These are phyloP conservation scores for Fomes fomentarius DNA, from an alignment of 1,284 basidiomycete species.

Conservation along the genomic window DNA sequence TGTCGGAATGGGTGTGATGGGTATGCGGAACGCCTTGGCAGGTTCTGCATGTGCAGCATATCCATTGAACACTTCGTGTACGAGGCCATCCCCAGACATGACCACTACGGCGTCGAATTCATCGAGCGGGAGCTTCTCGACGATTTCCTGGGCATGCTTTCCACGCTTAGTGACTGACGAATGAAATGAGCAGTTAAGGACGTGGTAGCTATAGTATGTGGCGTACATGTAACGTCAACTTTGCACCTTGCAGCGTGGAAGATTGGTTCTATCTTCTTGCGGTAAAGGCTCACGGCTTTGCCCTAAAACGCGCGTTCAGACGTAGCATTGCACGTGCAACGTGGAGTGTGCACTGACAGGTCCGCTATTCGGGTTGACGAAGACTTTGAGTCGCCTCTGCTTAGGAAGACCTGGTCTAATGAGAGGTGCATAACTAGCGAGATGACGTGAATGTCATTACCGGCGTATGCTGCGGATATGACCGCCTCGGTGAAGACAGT, in stretches of 20 bases:
- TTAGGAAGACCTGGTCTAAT: constrained; percentile 50
- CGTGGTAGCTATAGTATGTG: constrained; percentile 3
- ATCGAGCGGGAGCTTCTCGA: constrained; percentile 58
- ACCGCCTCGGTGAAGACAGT: constrained; percentile 59
- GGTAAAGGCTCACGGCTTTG: constrained; percentile 65
- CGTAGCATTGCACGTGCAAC: not conserved
- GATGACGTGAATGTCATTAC: constrained; percentile 39
- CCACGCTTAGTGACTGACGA: constrained; percentile 69
- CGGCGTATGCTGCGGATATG: constrained; percentile 64
- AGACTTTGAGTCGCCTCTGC: constrained; percentile 58
- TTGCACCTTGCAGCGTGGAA: constrained; percentile 77
- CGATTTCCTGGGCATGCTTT: constrained; percentile 78
- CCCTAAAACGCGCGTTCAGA: constrained; percentile 49
- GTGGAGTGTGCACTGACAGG: constrained; percentile 43
- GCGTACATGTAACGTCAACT: constrained; percentile 59
- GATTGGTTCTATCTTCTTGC: constrained; percentile 78
- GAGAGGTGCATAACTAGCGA: not conserved
- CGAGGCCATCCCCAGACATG: constrained; percentile 88
- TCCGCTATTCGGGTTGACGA: constrained; percentile 92
- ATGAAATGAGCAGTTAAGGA: constrained; percentile 4
- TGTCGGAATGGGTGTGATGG: constrained; percentile 86
- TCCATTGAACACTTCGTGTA: constrained; percentile 95
- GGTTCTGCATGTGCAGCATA: constrained; percentile 78
- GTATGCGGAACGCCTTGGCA: constrained; percentile 70
- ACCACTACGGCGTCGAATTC: constrained; percentile 79